Percentiles rank a stretch among this genome's conserved stretches.
Evolutionary conservation across 306 rosid species (phyloP).

Genomic region (Sophora flavescens): DNA sequence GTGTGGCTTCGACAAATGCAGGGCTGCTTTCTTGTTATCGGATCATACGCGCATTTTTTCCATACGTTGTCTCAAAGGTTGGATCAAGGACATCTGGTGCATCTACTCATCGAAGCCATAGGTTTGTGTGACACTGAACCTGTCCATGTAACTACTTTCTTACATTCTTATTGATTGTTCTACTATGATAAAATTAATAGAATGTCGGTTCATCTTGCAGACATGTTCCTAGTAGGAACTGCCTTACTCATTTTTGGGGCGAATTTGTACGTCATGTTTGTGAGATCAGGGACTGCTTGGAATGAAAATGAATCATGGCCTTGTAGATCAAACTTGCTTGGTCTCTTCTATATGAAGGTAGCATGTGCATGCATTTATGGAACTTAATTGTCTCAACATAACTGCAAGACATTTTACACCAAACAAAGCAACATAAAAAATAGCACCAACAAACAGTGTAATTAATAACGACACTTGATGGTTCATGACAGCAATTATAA

Average conservation of each 20-base stretch:
- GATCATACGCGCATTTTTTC: conserved; percentile 47
- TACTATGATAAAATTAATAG: neutral
- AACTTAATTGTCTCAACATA: neutral
- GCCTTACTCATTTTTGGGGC: conserved; percentile 55
- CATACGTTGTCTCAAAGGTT: conserved; percentile 41
- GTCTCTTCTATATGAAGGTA: conserved; percentile 45
- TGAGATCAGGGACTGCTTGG: conserved; percentile 30
- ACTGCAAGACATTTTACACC: too few species aligned
- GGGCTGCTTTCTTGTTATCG: conserved; percentile 52
- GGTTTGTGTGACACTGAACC: conserved; percentile 31
- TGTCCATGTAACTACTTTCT: neutral
- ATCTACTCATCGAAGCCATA: conserved; percentile 57
- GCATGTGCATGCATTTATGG: neutral
- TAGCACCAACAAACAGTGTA: too few species aligned
- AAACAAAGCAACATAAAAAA: too few species aligned
- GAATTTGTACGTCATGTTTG: conserved; percentile 56
- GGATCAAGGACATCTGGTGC: conserved; percentile 50
- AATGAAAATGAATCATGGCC: conserved; percentile 13
- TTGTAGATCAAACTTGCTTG: conserved; percentile 31
- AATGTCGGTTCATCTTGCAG: conserved; percentile 38
- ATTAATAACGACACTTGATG: too few species aligned
- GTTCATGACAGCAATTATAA: too few species aligned
- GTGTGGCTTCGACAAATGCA: conserved; percentile 26
- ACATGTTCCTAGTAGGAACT: conserved; percentile 57
- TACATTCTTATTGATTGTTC: neutral